Evolutionary conservation across 768 basidiomycete species (phyloP), one percentile per base, ranked within the genome.

Genomic region (Chalciporus sphaerocephalus): DNA sequence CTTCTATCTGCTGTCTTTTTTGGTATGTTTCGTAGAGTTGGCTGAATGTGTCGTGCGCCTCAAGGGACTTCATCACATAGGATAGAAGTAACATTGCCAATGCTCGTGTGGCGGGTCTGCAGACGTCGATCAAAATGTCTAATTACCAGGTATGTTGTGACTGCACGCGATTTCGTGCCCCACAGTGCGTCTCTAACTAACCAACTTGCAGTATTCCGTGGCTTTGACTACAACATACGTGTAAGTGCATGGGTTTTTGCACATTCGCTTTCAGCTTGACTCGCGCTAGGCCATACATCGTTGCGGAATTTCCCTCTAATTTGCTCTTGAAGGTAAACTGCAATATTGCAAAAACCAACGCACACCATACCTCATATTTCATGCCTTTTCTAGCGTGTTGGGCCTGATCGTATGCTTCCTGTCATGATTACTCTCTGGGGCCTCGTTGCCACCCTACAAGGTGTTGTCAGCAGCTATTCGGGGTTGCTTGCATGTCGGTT

Each of bases 351-450:
- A n/a, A 41, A n/a, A 18, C n/a, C n/a, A n/a, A n/a, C n/a, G n/a
- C n/a, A 12, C n/a, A 15, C 8, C 10, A 28, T 4, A 44, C 18
- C 15, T 22, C 6, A 20, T 20, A 42, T 9, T 5, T 38, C 5
- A 30, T 22, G n/a, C 3, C 10, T 27, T 24, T 23, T 35, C 43
- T 58, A 74, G 63, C 46, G 47, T 46, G 49, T 73, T 36, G 76
- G 81, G 3, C 79, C 84, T 2, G 74, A 81, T n/a, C 71, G 78
- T 46, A 63, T 78, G 38, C 71, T 84, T 58, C 85, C 86, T 0
- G 61, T 76, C 1, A 78, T 85, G 74, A 62, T 85, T 38, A 72
- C 76, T 0, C 53, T 78, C 1, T 88, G 86, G 85, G 85, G 85
- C n/a, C 38, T 85, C n/a, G 73, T 81, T 12, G 73, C 76, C 9